A percentile compares a stretch with the other conserved stretches of the same genome.
These are phyloP conservation scores for Talaromyces ruber DNA, from an alignment of 495 filamentous ascomycete genomes.

Conservation along the genomic window DNA sequence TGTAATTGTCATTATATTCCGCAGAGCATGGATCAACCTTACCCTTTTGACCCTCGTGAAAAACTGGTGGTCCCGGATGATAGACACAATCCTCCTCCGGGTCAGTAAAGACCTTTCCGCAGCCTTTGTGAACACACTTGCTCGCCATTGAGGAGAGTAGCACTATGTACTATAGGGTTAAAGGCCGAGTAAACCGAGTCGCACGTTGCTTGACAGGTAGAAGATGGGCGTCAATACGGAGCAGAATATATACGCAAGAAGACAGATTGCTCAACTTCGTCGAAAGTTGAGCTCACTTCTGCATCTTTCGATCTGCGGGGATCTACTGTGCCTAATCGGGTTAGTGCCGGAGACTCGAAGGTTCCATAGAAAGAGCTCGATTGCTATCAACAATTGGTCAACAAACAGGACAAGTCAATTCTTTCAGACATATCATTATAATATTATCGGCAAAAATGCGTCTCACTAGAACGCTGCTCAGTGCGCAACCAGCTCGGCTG, in stretches of 20 bases:
- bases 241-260: neutral
- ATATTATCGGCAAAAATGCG: slow-evolving; percentile 16
- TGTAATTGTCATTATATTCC: neutral
- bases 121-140: slow-evolving; percentile 95
- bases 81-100: slow-evolving; percentile 79
- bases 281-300: slow-evolving; percentile 1
- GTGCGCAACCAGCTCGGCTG: slow-evolving; percentile 52
- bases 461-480: slow-evolving; percentile 29
- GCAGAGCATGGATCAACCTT: slow-evolving; percentile 18
- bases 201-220: neutral
- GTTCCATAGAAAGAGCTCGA: slow-evolving; percentile 26
- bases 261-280: neutral
- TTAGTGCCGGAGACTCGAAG: slow-evolving; percentile 40
- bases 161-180: neutral
- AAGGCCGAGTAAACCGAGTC: neutral
- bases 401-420: neutral
- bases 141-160: slow-evolving; percentile 51
- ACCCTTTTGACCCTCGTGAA: slow-evolving; percentile 99
- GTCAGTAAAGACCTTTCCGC: slow-evolving; percentile 81
- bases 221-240: neutral
- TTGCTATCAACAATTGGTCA: neutral
- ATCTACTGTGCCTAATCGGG: slow-evolving; percentile 16
- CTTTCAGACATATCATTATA: neutral
- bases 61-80: slow-evolving; percentile 88
- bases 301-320: neutral